Base-by-base conservation (phyloP, 371 early-diverging fungal genomes). In the Batkoa obscura region DNA sequence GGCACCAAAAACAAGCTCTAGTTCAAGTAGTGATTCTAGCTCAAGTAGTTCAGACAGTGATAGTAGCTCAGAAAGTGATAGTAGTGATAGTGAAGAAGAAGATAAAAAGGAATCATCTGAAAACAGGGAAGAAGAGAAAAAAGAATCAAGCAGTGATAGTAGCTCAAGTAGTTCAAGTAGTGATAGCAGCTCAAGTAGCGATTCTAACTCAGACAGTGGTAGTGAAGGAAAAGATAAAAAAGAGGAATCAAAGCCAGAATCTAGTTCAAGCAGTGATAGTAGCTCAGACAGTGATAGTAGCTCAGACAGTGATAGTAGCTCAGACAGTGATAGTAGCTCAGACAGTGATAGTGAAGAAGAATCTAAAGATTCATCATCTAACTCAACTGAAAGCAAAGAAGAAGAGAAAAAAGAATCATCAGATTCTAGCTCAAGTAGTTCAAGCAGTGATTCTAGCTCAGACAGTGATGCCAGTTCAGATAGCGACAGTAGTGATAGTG, bases 281-380 rank as follows among this genome's bases (percentile, higher is more conserved):
- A 50, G 36, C 8, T 66, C 67, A 10, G 61, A 60, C 54, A 62
- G 62, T 2, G 62, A 61, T 13, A 60, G 62, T 3, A 64, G 63
- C 13, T 5, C 5, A 39, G 41, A n/a, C n/a, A n/a, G n/a, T n/a
- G n/a, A n/a, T n/a, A n/a, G n/a, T n/a, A n/a, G n/a, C n/a, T n/a
- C n/a, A n/a, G n/a, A n/a, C n/a, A n/a, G n/a, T n/a, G n/a, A n/a
- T n/a, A n/a, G n/a, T n/a, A n/a, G n/a, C 42, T 42, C n/a, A n/a
- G n/a, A n/a, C n/a, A n/a, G n/a, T n/a, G n/a, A n/a, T n/a, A n/a
- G n/a, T n/a, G n/a, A n/a, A n/a, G n/a, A n/a, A n/a, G n/a, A n/a
- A n/a, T n/a, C n/a, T n/a, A n/a, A n/a, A n/a, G n/a, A n/a, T n/a
- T n/a, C n/a, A n/a, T n/a, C n/a, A n/a, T n/a, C n/a, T n/a, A n/a